These are phyloP conservation scores for Mayamaea pseudoterrestris DNA, from an alignment of 108 stramenopile species.

Conservation along the genomic window DNA sequence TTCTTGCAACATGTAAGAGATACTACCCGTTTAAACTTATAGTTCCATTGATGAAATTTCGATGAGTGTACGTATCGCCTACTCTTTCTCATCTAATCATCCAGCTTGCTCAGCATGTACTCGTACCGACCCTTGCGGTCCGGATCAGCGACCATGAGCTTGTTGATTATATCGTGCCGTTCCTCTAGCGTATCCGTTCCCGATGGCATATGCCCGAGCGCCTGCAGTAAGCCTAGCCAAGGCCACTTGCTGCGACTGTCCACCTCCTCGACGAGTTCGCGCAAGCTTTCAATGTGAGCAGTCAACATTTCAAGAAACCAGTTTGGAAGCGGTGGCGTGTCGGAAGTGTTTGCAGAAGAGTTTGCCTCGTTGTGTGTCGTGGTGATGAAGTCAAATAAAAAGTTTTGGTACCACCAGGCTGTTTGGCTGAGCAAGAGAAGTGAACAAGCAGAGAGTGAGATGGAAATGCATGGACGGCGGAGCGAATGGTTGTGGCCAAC, in stretches of 20 bases:
- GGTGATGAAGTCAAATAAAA: conserved; percentile 29
- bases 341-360: neutral
- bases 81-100: too few species aligned
- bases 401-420: conserved; percentile 92
- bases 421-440: too few species aligned
- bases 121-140: neutral
- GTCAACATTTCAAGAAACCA: conserved; percentile 7
- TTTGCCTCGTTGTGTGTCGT: neutral
- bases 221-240: conserved; percentile 21
- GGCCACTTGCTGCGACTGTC: conserved; percentile 33
- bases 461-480: too few species aligned
- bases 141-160: neutral
- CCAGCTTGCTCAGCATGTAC: neutral
- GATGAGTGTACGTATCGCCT: too few species aligned
- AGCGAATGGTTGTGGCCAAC: too few species aligned
- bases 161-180: neutral
- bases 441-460: too few species aligned
- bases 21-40: too few species aligned
- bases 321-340: neutral
- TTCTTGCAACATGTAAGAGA: too few species aligned
- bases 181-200: neutral
- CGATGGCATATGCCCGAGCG: conserved; percentile 7
- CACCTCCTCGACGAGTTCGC: conserved; percentile 28
- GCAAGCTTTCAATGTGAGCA: conserved; percentile 14
- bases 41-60: too few species aligned